Evolutionary conservation across 352 stramenopile genomes (phyloP), one percentile per base, ranked within the genome.

Genomic region (Pythium dissimile): DNA sequence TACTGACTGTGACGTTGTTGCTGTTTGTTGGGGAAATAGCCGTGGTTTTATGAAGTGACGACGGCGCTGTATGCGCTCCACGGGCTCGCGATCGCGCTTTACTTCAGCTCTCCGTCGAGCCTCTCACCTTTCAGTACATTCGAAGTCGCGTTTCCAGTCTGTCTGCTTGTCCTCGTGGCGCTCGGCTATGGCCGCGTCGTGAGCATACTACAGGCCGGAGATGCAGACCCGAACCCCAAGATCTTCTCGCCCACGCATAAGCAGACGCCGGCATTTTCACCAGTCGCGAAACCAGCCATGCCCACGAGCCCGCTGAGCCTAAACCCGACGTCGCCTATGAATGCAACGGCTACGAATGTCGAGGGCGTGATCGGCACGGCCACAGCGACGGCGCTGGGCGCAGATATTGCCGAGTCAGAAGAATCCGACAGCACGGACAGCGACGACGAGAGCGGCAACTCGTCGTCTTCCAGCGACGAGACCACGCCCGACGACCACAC

Each of bases 381-480:
- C 24, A 48, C 38, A 2, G 47, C 72, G 11, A 83, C 74, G 13
- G 81, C 78, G 13, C 64, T 89, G 13, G 71, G 63, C 0, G 78
- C 77, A 15, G 77, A 77, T 48, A 57, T 89, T n/a, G 80, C 73
- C 11, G 81, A 91, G 54, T 89, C 78, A 5, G 81, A 88, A 55
- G 87, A 88, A 50, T 91, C 81, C 13, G 81, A 91, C 45, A 72
- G 72, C 42, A 91, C 81, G 6, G 78, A 91, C 54, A 91, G 81
- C 39, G 81, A 89, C 27, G 78, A 91, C 64, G 81, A 91, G 18
- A 88, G 78, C 52, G 75, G 71, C 41, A 84, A 84, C 61, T 88
- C 77, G 38, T 89, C 78, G 3, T 89, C 81, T 7, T 91, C 81
- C 39, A 88, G 78, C 30, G 78, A 89, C 24, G 78, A 90, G 46